Percentiles rank a stretch among this genome's conserved stretches.
phyloP scores from a whole-genome alignment of 352 stramenopile genomes.

The Globisporangium perplexum region DNA sequence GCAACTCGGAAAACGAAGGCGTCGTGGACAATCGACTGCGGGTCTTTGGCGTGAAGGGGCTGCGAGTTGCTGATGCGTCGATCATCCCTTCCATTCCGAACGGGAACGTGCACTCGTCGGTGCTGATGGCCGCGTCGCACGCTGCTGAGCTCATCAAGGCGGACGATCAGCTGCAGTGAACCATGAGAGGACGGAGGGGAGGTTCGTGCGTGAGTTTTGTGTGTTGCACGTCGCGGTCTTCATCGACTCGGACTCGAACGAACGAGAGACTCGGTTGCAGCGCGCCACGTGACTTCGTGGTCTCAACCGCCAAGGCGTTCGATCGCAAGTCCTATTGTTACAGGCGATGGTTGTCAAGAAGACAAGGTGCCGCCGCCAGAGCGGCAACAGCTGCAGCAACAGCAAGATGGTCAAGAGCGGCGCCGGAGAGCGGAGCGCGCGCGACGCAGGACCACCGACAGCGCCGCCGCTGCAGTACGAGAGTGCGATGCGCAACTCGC shows the following conservation, averaged over 20 bases:
- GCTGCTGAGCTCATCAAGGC: constrained; percentile 34
- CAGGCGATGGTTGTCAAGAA: too few relatives aligned
- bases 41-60: constrained; percentile 52
- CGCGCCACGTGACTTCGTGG: too few relatives aligned
- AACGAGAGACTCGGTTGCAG: too few relatives aligned
- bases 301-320: too few relatives aligned
- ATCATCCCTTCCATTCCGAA: constrained; percentile 68
- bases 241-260: too few relatives aligned
- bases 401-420: background rate
- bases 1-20: constrained; percentile 21
- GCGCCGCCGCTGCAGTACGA: constrained; percentile 22
- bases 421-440: background rate
- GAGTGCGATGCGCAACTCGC: constrained; percentile 24
- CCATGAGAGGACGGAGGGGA: too few relatives aligned
- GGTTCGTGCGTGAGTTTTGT: too few relatives aligned
- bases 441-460: background rate
- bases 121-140: constrained; percentile 61
- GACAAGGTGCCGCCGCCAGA: too few relatives aligned
- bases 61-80: constrained; percentile 61
- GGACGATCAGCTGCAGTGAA: constrained; percentile 5
- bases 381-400: background rate
- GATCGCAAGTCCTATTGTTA: too few relatives aligned
- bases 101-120: constrained; percentile 68
- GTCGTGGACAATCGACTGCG: constrained; percentile 57
- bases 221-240: too few relatives aligned